Evolutionary conservation across 108 stramenopile genomes (phyloP), one percentile per base, ranked within the genome.

Genomic region (Epithemia pelagica): DNA sequence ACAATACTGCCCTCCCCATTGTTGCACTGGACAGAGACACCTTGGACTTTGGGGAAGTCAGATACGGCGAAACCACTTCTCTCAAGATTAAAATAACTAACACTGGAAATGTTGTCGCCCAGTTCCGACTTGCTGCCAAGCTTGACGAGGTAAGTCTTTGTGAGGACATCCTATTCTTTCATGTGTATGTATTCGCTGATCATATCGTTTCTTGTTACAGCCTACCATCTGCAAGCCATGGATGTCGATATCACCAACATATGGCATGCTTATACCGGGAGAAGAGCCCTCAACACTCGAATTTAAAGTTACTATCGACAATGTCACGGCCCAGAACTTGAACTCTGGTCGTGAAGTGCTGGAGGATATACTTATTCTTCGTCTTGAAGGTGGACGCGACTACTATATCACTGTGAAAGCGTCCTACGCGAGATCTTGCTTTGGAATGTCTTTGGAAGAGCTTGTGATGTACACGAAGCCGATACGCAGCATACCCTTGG

Each of bases 371-470:
- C 68, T 98, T 2, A 87, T 96, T 25, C 77, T 98, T 27, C 88
- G 97, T 18, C 72, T 98, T n/a, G 96, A 98, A 77, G 91, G 94
- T 66, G 96, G 95, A 0, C 79, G 87, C 21, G 97, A 98, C 74
- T 90, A 89, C 66, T 96, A 94, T 79, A 83, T 98, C 65, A 85
- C 86, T 7, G 86, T 96, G 28, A 84, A 69, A 21, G 96, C 78
- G 26, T 71, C 73, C 29, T 96, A 89, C 78, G 91, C 88, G 0
- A 82, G 95, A 52, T 95, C 95, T 23, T 94, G 91, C 68, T 97
- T 94, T 67, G 98, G 98, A 20, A 91, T 95, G 91, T 80, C 78
- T 31, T 78, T 95, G 10, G 89, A 90, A 37, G 93, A 96, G 28
- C 82, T 98, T 27, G 95, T 93, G 62, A 62, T 90, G 61, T 91